These are phyloP conservation scores for Lactifluus hygrophoroides DNA, from an alignment of 768 basidiomycete species.

Conservation along the genomic window DNA sequence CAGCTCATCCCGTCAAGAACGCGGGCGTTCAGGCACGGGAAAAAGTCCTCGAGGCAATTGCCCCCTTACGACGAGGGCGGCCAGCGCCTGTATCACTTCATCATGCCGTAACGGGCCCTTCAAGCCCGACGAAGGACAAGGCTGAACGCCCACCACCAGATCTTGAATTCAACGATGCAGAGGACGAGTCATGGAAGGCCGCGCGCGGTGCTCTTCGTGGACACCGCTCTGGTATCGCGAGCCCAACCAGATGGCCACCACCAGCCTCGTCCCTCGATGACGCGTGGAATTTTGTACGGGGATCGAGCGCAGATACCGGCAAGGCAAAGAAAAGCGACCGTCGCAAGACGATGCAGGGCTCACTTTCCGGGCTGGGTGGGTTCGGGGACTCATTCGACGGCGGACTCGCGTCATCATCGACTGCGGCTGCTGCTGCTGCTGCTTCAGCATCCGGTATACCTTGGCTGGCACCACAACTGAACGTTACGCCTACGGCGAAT, in stretches of 20 bases:
- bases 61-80: conserved; percentile 68
- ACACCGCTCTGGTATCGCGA: conserved; percentile 19
- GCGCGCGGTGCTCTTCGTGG: conserved; percentile 19
- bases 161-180: conserved; percentile 26
- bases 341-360: conserved; percentile 15
- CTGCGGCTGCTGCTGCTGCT: not conserved
- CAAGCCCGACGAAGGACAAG: conserved; percentile 24
- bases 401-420: conserved; percentile 6
- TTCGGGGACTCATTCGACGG: conserved; percentile 59
- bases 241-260: conserved; percentile 14
- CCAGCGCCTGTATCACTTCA: conserved; percentile 30
- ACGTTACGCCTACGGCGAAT: conserved; percentile 1
- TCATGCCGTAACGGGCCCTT: conserved; percentile 22
- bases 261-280: conserved; percentile 7
- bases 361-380: conserved; percentile 20
- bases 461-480: not conserved
- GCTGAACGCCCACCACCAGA: conserved; percentile 12
- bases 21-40: conserved; percentile 64
- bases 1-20: conserved; percentile 30
- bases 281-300: conserved; percentile 10
- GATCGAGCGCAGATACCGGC: not conserved
- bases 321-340: conserved; percentile 18
- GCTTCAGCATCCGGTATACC: not conserved
- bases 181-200: conserved; percentile 22
- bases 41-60: conserved; percentile 70